phyloP scores from a whole-genome alignment of 306 rosid genomes.

The Hippophae rhamnoides region DNA sequence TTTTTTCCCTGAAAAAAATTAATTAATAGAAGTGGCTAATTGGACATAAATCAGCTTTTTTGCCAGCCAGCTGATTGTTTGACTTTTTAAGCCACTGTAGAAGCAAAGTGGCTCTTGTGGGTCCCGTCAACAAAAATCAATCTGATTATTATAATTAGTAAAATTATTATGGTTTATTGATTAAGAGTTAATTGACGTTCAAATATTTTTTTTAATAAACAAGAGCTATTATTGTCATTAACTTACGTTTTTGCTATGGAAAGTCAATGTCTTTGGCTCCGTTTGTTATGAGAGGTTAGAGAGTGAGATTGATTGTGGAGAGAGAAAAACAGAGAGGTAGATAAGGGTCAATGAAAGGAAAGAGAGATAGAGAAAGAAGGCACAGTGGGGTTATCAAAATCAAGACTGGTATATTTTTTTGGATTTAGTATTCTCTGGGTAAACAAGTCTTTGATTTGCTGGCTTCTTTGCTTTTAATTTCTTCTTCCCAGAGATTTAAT shows the following conservation, averaged over 20 bases:
- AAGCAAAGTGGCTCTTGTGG: conserved; percentile 21
- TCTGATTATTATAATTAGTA: not conserved
- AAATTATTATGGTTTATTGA: not conserved
- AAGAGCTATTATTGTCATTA: conserved; percentile 7
- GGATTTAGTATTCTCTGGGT: conserved; percentile 27
- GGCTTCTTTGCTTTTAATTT: conserved; percentile 30
- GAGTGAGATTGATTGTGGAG: conserved; percentile 16
- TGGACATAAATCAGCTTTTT: conserved; percentile 67
- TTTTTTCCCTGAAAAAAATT: not conserved
- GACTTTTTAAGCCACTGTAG: conserved; percentile 42
- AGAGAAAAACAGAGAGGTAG: conserved; percentile 13
- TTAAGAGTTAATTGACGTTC: conserved; percentile 4
- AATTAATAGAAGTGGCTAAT: conserved; percentile 14
- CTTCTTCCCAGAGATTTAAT: conserved; percentile 13
- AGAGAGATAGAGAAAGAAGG: conserved; percentile 11
- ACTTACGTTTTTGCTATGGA: conserved; percentile 30
- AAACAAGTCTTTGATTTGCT: conserved; percentile 32
- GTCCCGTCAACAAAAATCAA: conserved; percentile 29
- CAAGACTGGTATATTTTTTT: conserved; percentile 28
- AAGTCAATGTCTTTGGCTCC: conserved; percentile 55
- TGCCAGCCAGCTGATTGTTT: conserved; percentile 36
- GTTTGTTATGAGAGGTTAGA: conserved; percentile 23
- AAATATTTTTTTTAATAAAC: conserved; percentile 4
- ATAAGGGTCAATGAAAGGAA: conserved; percentile 9
- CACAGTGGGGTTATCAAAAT: conserved; percentile 10